Base-by-base conservation (phyloP, 305 asterid species). In the Caryopteris hybrid region DNA sequence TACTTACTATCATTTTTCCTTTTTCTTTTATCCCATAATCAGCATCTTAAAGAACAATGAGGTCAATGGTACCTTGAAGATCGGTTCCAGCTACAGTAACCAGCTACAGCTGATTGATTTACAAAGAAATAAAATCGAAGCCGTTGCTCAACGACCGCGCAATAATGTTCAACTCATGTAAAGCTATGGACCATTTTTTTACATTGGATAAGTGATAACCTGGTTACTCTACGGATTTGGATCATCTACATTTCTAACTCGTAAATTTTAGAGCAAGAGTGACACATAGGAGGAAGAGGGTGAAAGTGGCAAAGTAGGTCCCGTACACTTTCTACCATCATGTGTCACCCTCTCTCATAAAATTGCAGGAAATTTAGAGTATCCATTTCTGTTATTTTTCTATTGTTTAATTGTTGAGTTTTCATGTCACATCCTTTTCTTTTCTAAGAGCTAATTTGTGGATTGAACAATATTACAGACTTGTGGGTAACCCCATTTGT, bases 91-190 rank as follows among this genome's bases (percentile, higher is more conserved):
- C 56, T 50, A 72, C 67, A 84, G 87, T 77, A 43, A 20, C 65
- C 89, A 84, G 27, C 86, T 90, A 42, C 80, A 78, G 47, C 70
- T 81, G 75, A 62, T 90, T 63, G 96, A 93, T 79, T 57, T 93
- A 70, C 84, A 80, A 14, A 67, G 76, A 67, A 90, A 93, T 79
- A 27, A 18, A 21, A 77, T 93, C 5, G 83, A 70, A 3, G 42
- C 8, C 47, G 76, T 81, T 39, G 70, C 78, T 6, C 75, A 66
- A 64, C 77, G 75, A 57, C 71, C 87, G 25, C 69, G 71, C 48
- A 41, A 57, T 59, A 38, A 3, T 13, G 5, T 81, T 61, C 78
- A 81, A 72, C 80, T 90, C 38, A 66, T 85, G 98, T 88, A 85
- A 29, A 29, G 3, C 6, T 29, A 25, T 4, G 4, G 31, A 25